Percentiles rank a stretch among this genome's conserved stretches.
Conservation (phyloP, 2,329 filamentous ascomycete species). For the Chaetomium strumarium region DNA sequence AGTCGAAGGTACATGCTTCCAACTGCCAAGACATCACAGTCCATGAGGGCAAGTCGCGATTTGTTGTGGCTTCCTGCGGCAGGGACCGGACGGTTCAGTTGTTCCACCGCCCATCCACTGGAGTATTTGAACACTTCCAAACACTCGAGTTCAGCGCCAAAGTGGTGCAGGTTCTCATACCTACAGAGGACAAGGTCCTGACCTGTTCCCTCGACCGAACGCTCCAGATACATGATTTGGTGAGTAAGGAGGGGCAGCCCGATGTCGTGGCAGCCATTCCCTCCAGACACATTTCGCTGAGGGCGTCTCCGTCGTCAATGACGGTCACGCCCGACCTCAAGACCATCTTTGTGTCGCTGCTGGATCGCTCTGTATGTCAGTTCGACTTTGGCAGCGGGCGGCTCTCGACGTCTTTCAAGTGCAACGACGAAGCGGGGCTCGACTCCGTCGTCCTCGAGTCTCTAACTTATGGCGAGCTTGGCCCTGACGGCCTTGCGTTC, state of each 20-base stretch:
- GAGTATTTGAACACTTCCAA: slow-evolving; percentile 71
- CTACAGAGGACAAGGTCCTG: slow-evolving; percentile 68
- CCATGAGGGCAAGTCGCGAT: slow-evolving; percentile 53
- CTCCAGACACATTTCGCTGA: slow-evolving; percentile 70
- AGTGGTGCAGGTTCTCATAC: slow-evolving; percentile 68
- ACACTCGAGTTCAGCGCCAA: slow-evolving; percentile 90
- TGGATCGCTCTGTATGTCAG: slow-evolving; percentile 55
- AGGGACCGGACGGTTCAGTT: slow-evolving; percentile 90
- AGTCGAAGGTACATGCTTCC: slow-evolving; percentile 78
- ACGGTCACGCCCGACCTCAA: slow-evolving; percentile 57
- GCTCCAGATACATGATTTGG: slow-evolving; percentile 72
- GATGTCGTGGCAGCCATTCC: slow-evolving; percentile 71
- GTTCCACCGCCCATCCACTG: slow-evolving; percentile 57
- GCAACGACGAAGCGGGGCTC: slow-evolving; percentile 69
- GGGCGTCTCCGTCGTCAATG: slow-evolving; percentile 84
- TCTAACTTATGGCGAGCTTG: slow-evolving; percentile 58
- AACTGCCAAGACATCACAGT: slow-evolving; percentile 80
- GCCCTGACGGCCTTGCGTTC: slow-evolving; percentile 52
- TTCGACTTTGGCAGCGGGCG: slow-evolving; percentile 64
- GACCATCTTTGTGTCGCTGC: slow-evolving; percentile 52
- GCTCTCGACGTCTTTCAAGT: slow-evolving; percentile 69
- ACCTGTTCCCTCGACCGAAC: slow-evolving; percentile 88
- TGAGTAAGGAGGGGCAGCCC: slow-evolving; percentile 59
- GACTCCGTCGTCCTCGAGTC: slow-evolving; percentile 82
- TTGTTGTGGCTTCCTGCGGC: slow-evolving; percentile 74